These are phyloP conservation scores for Xylaria castorea DNA, from an alignment of 495 filamentous ascomycete genomes.

Conservation along the genomic window DNA sequence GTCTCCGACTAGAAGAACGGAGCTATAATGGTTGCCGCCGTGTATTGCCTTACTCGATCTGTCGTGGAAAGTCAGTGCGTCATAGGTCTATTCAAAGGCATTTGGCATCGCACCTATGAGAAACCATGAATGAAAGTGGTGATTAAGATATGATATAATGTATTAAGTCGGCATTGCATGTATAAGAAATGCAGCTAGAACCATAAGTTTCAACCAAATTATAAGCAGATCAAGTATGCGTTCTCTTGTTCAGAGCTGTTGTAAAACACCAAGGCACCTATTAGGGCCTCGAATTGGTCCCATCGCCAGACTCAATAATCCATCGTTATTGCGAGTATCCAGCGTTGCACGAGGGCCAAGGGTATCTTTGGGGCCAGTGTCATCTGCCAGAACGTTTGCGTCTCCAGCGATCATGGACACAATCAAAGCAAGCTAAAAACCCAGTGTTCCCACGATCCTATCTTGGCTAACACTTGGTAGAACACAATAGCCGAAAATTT, in stretches of 20 bases:
- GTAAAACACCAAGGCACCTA: neutral
- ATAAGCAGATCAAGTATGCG: neutral
- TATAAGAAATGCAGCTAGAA: neutral
- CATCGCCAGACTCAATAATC: neutral
- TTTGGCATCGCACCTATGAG: constrained; percentile 3
- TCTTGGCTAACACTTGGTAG: constrained; percentile 32
- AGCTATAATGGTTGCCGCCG: neutral
- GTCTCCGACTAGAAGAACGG: neutral
- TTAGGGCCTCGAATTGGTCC: neutral
- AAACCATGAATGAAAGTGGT: neutral
- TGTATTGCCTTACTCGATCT: constrained; percentile 6
- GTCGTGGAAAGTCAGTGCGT: constrained; percentile 13
- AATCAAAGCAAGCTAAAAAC: constrained; percentile 7
- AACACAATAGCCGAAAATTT: constrained; percentile 45
- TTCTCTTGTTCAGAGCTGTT: neutral
- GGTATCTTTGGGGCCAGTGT: neutral
- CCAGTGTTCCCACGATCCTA: constrained; percentile 13
- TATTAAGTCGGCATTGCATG: neutral
- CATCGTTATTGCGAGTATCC: neutral
- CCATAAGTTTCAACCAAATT: neutral
- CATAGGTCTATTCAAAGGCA: constrained; percentile 15
- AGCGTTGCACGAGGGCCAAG: neutral
- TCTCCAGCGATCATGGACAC: constrained; percentile 16
- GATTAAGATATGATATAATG: constrained; percentile 15
- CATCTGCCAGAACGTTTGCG: constrained; percentile 4